Base-by-base conservation (phyloP, 2,329 filamentous ascomycete genomes). In the Alternaria metachromatica region DNA sequence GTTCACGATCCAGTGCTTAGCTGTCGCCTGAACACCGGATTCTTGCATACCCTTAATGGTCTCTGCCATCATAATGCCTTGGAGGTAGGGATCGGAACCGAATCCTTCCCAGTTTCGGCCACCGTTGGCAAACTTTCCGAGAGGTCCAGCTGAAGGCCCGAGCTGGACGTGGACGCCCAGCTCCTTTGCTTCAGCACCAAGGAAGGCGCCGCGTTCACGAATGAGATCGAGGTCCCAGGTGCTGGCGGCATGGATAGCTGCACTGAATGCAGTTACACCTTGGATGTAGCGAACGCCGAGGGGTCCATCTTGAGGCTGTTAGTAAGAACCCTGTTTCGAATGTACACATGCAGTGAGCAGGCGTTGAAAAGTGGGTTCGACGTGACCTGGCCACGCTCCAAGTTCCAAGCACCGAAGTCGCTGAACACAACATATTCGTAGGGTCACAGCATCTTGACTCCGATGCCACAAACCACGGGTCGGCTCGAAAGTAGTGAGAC, bases 1-100 rank as follows among this genome's bases (percentile, higher is more conserved):
- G 76, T 93, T 91, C 30, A 85, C 85, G 60, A 92, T 80, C 61
- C 76, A 84, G 66, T 83, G 84, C 72, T 85, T 81, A 5, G 78
- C 75, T 45, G 73, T 81, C 11, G 82, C 79, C 45, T 80, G 81
- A 5, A 83, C 80, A 60, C 82, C 82, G 0, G 73, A 75, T 56
- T 77, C 76, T 71, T 86, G 80, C 67, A 85, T 80, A 13, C 84
- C 83, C 54, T 74, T 65, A 43, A 86, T 80, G 5, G 83, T 80
- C 67, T 84, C 70, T 43, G 78, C 71, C 58, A 82, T 81, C 43
- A 82, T 77, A 60, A 79, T 78, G 13, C 82, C 84, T 28, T 78
- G 80, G 41, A 83, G 78, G 63, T 85, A 86, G 1, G 84, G 83
- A 66, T 86, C 84, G 8, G 80, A 76, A 8, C 80, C 80, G 63